Percentiles rank a stretch among this genome's conserved stretches.
Evolutionary conservation across 1,284 basidiomycete genomes (phyloP).

Genomic region (Stereum hirsutum): DNA sequence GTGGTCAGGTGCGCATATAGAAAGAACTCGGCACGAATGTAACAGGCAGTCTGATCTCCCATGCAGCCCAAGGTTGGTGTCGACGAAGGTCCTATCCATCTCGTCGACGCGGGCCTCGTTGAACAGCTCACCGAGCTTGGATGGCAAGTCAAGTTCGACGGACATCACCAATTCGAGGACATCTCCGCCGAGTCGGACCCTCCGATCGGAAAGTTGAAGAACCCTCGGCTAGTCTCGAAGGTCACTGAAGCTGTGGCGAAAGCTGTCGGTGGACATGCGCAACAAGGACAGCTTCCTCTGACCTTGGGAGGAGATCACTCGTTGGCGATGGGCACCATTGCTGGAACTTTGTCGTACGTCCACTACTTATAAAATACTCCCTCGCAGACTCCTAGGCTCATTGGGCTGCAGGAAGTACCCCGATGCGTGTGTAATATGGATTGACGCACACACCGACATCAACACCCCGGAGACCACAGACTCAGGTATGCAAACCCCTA

Average conservation of each 20-base stretch:
- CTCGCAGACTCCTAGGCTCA: not conserved
- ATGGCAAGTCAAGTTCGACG: slow-evolving; percentile 85
- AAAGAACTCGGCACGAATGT: slow-evolving; percentile 1
- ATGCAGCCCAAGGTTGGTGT: slow-evolving; percentile 71
- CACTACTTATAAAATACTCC: not conserved
- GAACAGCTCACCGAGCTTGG: slow-evolving; percentile 74
- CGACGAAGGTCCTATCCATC: slow-evolving; percentile 83
- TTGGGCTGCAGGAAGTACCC: slow-evolving; percentile 44
- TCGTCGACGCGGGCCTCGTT: slow-evolving; percentile 79
- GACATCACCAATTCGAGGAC: slow-evolving; percentile 83
- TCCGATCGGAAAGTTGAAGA: slow-evolving; percentile 83
- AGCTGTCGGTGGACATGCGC: slow-evolving; percentile 67
- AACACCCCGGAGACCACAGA: slow-evolving; percentile 85
- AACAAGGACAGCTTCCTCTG: slow-evolving; percentile 76
- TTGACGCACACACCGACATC: slow-evolving; percentile 92
- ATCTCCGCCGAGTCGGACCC: slow-evolving; percentile 63
- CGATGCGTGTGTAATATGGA: slow-evolving; percentile 85
- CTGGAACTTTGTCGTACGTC: slow-evolving; percentile 66
- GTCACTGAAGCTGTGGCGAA: slow-evolving; percentile 79
- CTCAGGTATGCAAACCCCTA: slow-evolving; percentile 42
- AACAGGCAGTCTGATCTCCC: slow-evolving; percentile 8
- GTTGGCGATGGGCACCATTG: slow-evolving; percentile 88
- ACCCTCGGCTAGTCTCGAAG: slow-evolving; percentile 79
- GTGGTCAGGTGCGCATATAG: slow-evolving; percentile 40
- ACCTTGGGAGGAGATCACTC: slow-evolving; percentile 98